Evolutionary conservation across 768 basidiomycete genomes (phyloP), one percentile per base, ranked within the genome.

Genomic region (Termitomyces sp.): DNA sequence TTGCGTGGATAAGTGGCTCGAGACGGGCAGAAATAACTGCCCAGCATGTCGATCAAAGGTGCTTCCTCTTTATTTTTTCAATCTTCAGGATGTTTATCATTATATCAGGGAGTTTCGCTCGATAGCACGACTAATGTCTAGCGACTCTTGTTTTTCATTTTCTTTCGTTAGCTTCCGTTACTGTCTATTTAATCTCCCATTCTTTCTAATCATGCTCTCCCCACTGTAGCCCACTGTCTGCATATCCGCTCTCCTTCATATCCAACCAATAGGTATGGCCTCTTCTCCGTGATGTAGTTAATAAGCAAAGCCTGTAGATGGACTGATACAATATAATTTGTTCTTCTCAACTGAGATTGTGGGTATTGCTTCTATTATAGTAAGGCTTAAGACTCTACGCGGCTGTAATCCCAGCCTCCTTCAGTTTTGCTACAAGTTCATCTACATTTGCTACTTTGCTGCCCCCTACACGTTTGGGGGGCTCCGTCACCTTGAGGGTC

Each of bases 391-490:
- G n/a, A 27, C 6, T 60, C 62, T 66, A 76, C 31, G 68, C 74
- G 6, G 75, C 75, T 4, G 74, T 76, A 60, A 83, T 73, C 5
- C 96, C 96, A 27, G 88, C 93, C 63, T 92, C 91, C 73, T 92
- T 95, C 57, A 99, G 81, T 77, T 90, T 96, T 24, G 78, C 83
- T 4, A 98, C 81, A 7, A 98, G 79, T 72, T 96, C 92, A 63
- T 96, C 96, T 0, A 98, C 95, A 50, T 75, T 88, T 56, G 81
- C 85, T 44, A 98, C 96, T 82, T 97, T 99, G 46, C 85, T 86
- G 30, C 97, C 96, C 13, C 97, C 97, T 39, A 90, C 82, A 37
- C 97, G 87, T 70, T 89, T 87, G 0, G 91, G 89, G 27, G 97
- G 97, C 70, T 98, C 96, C 2, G 84, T 75, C 27, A 98, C 91